Evolutionary conservation across 2,329 filamentous ascomycete genomes (phyloP).

Genomic region (Berkeleyomyces basicola): DNA sequence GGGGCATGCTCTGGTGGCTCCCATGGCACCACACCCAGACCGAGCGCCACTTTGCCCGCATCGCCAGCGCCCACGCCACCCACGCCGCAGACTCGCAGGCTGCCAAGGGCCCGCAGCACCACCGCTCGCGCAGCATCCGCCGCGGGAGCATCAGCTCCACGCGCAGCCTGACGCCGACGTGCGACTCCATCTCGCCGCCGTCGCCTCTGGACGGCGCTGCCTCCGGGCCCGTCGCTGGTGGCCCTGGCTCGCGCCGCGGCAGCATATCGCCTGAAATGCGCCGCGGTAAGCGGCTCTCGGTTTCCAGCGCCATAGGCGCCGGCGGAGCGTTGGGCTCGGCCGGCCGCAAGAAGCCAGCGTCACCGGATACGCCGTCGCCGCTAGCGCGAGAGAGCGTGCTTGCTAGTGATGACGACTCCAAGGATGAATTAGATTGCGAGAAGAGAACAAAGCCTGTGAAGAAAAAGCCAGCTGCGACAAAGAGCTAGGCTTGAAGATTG

Average conservation of each 20-base stretch:
- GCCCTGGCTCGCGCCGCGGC: background rate
- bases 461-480: background rate
- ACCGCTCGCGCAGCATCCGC: slow-evolving; percentile 34
- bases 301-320: background rate
- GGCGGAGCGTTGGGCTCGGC: background rate
- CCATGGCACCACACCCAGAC: slow-evolving; percentile 39
- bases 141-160: slow-evolving; percentile 36
- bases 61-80: slow-evolving; percentile 9
- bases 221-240: slow-evolving; percentile 13
- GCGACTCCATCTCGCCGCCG: slow-evolving; percentile 21
- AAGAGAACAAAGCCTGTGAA: background rate
- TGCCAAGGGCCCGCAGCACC: slow-evolving; percentile 28
- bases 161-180: slow-evolving; percentile 31
- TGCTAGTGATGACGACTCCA: slow-evolving; percentile 4
- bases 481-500: background rate
- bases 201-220: slow-evolving; percentile 19
- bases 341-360: slow-evolving; percentile 3
- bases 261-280: slow-evolving; percentile 10
- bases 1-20: slow-evolving; percentile 74
- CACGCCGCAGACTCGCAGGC: slow-evolving; percentile 22
- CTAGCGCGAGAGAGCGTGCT: slow-evolving; percentile 9
- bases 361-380: slow-evolving; percentile 5
- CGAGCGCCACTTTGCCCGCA: slow-evolving; percentile 15
- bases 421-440: background rate
- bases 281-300: slow-evolving; percentile 10